These are phyloP conservation scores for Mimosa pudica DNA, from an alignment of 306 rosid species.

Conservation along the genomic window DNA sequence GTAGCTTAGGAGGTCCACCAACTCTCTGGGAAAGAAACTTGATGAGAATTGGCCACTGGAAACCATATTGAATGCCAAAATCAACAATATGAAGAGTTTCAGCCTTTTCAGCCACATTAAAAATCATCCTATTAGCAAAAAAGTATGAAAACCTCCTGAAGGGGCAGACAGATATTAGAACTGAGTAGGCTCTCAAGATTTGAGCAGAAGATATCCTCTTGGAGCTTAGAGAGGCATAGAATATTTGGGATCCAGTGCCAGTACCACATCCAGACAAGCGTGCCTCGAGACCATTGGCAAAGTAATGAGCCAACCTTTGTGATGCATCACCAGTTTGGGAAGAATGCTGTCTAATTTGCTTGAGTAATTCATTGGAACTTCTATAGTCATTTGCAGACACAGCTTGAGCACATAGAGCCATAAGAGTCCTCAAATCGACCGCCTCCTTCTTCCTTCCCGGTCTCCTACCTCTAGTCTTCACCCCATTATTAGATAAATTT, in stretches of 20 bases:
- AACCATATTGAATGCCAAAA: constrained; percentile 82
- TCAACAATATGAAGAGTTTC: constrained; percentile 65
- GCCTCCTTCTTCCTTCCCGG: constrained; percentile 52
- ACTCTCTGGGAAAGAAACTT: constrained; percentile 53
- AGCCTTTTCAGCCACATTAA: constrained; percentile 54
- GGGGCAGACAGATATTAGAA: constrained; percentile 43
- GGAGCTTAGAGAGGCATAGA: constrained; percentile 37
- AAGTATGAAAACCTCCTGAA: constrained; percentile 50
- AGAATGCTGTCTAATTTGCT: constrained; percentile 68
- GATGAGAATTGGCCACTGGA: constrained; percentile 81
- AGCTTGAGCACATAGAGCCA: constrained; percentile 65
- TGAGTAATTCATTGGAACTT: constrained; percentile 55
- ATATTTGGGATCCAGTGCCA: constrained; percentile 46
- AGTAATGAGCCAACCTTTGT: constrained; percentile 70
- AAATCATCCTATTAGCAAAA: constrained; percentile 57
- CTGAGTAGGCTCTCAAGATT: constrained; percentile 56
- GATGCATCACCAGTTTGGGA: constrained; percentile 65
- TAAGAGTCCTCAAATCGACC: constrained; percentile 62
- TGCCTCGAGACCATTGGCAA: constrained; percentile 65
- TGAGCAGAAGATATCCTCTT: constrained; percentile 52
- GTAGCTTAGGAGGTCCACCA: constrained; percentile 79
- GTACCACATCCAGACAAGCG: constrained; percentile 60
- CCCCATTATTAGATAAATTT: constrained; percentile 32
- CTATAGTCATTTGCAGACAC: constrained; percentile 55
- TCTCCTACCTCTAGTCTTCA: constrained; percentile 40